Conservation (phyloP, 1,284 basidiomycete species). For the Earliella scabrosa region DNA sequence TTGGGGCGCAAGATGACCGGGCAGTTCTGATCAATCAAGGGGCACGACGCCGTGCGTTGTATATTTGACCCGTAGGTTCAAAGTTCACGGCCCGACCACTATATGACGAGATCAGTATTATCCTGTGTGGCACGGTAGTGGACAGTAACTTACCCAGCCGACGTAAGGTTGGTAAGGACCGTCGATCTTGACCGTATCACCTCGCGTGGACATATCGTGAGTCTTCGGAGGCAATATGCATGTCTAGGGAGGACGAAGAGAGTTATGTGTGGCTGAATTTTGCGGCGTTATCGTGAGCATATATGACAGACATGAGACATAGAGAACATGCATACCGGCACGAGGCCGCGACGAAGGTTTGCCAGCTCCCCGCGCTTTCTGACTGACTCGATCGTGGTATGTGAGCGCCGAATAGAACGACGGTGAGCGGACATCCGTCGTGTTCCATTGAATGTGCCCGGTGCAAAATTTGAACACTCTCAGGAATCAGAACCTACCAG, state of each 20-base stretch:
- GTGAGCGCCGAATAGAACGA: neutral
- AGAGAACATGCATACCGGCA: neutral
- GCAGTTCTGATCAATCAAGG: too few species aligned
- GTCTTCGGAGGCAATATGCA: neutral
- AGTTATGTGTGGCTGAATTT: neutral
- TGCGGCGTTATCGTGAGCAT: neutral
- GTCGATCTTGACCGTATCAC: neutral
- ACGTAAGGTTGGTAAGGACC: neutral
- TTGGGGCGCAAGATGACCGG: neutral
- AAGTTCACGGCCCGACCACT: neutral
- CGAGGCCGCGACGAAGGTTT: neutral
- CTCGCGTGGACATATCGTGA: neutral
- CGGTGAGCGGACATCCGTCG: neutral
- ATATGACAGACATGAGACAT: neutral
- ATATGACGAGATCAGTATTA: constrained; percentile 5
- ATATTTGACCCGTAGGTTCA: too few species aligned
- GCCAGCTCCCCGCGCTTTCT: neutral
- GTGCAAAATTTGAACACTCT: neutral
- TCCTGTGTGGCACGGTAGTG: neutral
- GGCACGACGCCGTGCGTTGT: too few species aligned
- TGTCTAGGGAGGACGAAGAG: neutral
- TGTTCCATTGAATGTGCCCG: neutral
- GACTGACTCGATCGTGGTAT: neutral
- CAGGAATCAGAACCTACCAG: neutral
- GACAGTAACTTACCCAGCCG: neutral